Conservation (phyloP, 2,329 filamentous ascomycete species). For the Didymella lethalis region DNA sequence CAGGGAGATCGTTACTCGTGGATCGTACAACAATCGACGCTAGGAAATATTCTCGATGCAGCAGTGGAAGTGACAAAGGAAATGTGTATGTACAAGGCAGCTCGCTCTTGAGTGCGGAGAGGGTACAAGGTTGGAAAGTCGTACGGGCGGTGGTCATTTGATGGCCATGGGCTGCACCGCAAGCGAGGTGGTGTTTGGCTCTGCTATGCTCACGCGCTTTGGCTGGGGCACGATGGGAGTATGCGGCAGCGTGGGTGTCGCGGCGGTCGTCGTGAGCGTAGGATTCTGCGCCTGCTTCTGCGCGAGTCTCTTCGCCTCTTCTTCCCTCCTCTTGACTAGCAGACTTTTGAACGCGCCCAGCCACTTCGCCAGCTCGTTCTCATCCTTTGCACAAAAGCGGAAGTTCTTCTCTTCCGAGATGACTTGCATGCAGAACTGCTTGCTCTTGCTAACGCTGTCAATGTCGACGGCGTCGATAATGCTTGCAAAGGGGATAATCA, state of each 20-base stretch:
- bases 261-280: slow-evolving; percentile 9
- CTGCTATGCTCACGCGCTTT: slow-evolving; percentile 9
- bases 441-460: slow-evolving; percentile 83
- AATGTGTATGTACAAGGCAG: slow-evolving; percentile 7
- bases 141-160: slow-evolving; percentile 6
- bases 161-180: slow-evolving; percentile 9
- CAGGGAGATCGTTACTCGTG: slow-evolving; percentile 8
- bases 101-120: not conserved
- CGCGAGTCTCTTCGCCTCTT: slow-evolving; percentile 20
- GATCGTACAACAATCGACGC: slow-evolving; percentile 5
- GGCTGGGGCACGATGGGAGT: not conserved
- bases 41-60: not conserved
- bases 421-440: slow-evolving; percentile 86
- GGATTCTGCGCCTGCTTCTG: slow-evolving; percentile 4
- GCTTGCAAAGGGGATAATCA: slow-evolving; percentile 78
- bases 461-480: slow-evolving; percentile 94
- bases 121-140: not conserved
- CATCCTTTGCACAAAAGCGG: slow-evolving; percentile 68
- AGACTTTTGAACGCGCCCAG: slow-evolving; percentile 91
- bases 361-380: slow-evolving; percentile 83
- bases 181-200: not conserved
- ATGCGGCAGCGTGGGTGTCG: slow-evolving; percentile 14
- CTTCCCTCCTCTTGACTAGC: slow-evolving; percentile 72
- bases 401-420: slow-evolving; percentile 84
- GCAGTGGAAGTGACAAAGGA: not conserved